Percentiles rank a stretch among this genome's conserved stretches.
phyloP scores from a whole-genome alignment of 1,284 basidiomycete genomes.

The Fomitopsis betulina region DNA sequence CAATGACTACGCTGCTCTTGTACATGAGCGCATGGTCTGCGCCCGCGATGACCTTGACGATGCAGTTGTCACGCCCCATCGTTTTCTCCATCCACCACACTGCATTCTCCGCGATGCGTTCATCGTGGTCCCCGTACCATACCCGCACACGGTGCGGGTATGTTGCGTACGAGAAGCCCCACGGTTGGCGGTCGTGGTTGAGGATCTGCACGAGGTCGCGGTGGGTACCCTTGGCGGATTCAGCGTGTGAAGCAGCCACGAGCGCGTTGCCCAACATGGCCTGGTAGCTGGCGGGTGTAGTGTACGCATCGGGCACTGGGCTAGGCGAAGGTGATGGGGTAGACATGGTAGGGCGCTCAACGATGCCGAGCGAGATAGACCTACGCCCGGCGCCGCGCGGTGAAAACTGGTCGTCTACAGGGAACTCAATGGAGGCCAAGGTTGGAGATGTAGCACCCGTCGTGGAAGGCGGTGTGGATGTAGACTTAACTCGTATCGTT shows the following conservation, averaged over 20 bases:
- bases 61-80: slow-evolving; percentile 74
- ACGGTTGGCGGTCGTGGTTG: slow-evolving; percentile 79
- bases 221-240: slow-evolving; percentile 87
- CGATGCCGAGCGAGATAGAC: slow-evolving; percentile 58
- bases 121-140: slow-evolving; percentile 93
- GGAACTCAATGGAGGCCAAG: slow-evolving; percentile 11
- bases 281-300: slow-evolving; percentile 44
- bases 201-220: slow-evolving; percentile 89
- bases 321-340: slow-evolving; percentile 43
- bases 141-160: slow-evolving; percentile 80
- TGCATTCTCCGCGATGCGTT: slow-evolving; percentile 86
- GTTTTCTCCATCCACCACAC: slow-evolving; percentile 88
- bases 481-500: slow-evolving; percentile 21
- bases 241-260: slow-evolving; percentile 91
- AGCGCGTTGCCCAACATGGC: slow-evolving; percentile 79
- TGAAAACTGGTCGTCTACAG: slow-evolving; percentile 13
- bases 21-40: slow-evolving; percentile 95
- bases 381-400: slow-evolving; percentile 46
- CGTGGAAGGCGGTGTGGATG: slow-evolving; percentile 12
- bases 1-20: slow-evolving; percentile 80
- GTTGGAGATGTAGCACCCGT: neutral
- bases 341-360: slow-evolving; percentile 33
- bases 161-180: slow-evolving; percentile 80
- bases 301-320: slow-evolving; percentile 15
- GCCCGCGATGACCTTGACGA: slow-evolving; percentile 78